Percentiles rank a stretch among this genome's conserved stretches.
Conservation (phyloP, 2,329 filamentous ascomycete species). For the Epichloe sylvatica region DNA sequence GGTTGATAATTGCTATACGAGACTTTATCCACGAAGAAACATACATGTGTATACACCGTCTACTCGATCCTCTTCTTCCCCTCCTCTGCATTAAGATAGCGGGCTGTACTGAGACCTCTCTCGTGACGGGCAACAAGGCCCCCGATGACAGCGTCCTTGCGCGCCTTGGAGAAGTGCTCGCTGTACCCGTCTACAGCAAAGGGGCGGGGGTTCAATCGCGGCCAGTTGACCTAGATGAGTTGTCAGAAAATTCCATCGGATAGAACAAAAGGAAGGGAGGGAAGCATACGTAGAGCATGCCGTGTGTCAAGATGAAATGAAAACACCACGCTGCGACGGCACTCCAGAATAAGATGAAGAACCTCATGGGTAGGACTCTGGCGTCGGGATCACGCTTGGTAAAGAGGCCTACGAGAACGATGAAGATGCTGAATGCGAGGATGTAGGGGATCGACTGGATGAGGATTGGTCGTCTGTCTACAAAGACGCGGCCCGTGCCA, state of each 20-base stretch:
- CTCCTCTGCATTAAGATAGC: slow-evolving; percentile 79
- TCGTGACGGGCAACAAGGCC: slow-evolving; percentile 56
- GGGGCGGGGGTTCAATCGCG: slow-evolving; percentile 79
- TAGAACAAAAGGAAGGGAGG: background rate
- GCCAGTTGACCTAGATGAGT: slow-evolving; percentile 78
- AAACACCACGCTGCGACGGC: slow-evolving; percentile 55
- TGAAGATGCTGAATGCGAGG: slow-evolving; percentile 71
- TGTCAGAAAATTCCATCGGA: background rate
- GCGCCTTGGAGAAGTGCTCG: slow-evolving; percentile 69
- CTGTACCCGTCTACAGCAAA: slow-evolving; percentile 81
- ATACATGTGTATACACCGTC: background rate
- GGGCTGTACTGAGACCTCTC: slow-evolving; percentile 67
- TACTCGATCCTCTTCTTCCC: slow-evolving; percentile 97
- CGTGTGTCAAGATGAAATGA: slow-evolving; percentile 68
- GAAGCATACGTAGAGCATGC: slow-evolving; percentile 83
- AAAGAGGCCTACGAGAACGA: slow-evolving; percentile 61
- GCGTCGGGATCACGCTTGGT: slow-evolving; percentile 59
- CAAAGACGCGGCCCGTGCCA: slow-evolving; percentile 61
- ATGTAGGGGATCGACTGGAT: slow-evolving; percentile 93
- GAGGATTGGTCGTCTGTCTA: slow-evolving; percentile 69
- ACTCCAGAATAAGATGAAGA: slow-evolving; percentile 72
- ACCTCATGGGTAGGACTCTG: slow-evolving; percentile 62
- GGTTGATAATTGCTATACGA: no score
- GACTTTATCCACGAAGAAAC: no score
- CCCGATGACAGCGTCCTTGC: slow-evolving; percentile 71